These are phyloP conservation scores for Magnolia sinica DNA, from an alignment of 164 flowering plant species.

Conservation along the genomic window DNA sequence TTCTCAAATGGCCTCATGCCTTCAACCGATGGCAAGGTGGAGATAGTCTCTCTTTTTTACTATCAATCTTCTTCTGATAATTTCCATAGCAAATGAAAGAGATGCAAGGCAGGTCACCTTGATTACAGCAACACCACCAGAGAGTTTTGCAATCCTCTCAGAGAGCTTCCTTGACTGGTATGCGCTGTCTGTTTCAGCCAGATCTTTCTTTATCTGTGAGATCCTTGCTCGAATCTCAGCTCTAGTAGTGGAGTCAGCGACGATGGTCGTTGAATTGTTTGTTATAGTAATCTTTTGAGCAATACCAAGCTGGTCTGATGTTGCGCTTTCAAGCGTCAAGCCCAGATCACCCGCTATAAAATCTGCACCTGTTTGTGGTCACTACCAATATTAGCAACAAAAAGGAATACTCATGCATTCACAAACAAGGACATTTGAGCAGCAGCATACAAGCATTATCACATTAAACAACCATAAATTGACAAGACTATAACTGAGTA, in stretches of 20 bases:
- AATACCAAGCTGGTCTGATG: slow-evolving; percentile 92
- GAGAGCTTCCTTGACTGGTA: slow-evolving; percentile 56
- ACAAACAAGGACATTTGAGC: not conserved
- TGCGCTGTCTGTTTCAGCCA: slow-evolving; percentile 64
- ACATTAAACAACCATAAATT: not conserved
- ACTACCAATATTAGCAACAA: slow-evolving; percentile 6
- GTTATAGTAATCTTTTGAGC: slow-evolving; percentile 71
- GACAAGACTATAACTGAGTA: not conserved
- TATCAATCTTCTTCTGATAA: not conserved
- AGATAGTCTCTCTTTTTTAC: not conserved
- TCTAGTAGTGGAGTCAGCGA: slow-evolving; percentile 72
- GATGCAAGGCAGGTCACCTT: slow-evolving; percentile 36
- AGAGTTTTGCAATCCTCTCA: slow-evolving; percentile 86
- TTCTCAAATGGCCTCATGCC: no score
- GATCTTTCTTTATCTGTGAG: slow-evolving; percentile 82
- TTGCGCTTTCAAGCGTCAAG: slow-evolving; percentile 52
- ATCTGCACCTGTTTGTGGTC: slow-evolving; percentile 71
- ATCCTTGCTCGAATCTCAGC: slow-evolving; percentile 86
- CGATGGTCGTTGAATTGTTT: slow-evolving; percentile 66
- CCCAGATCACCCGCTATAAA: slow-evolving; percentile 85
- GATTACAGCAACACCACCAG: slow-evolving; percentile 82
- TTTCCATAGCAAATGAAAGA: not conserved
- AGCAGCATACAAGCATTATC: not conserved
- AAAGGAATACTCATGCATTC: not conserved
- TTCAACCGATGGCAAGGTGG: not conserved